Evolutionary conservation across 78 protist species (phyloP), one percentile per base, ranked within the genome.

Genomic region (Chrysochromulina parva): DNA sequence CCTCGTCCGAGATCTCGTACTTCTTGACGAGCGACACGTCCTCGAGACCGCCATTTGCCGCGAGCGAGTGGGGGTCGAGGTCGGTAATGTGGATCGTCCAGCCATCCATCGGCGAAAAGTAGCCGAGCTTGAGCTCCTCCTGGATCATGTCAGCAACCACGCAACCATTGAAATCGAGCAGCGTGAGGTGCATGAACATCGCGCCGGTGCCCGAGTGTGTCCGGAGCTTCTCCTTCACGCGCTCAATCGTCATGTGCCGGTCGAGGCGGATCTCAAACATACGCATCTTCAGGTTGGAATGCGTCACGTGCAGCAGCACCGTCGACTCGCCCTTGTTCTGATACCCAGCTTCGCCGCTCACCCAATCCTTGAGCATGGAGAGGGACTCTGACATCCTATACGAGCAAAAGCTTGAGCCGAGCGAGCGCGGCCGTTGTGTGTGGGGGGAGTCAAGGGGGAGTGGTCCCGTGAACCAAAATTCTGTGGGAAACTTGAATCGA

Each of bases 1-100:
- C 96, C 58, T 91, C 98, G 17, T 97, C 98, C 0, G 97, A 85
- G 80, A 97, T 96, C 57, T 71, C 93, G 74, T 84, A 94, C n/a
- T n/a, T 60, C 84, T 91, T 59, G 50, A 90, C 92, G 52, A 87
- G 90, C 10, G 80, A 24, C 7, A 93, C 92, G 88, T 97, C 96
- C 81, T 92, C 91, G 48, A 93, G 90, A 0, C 53, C 62, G 1
- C 90, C 92, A 2, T 91, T 88, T 1, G 78, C 89, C 5, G 85
- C 19, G 84, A 82, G 69, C 24, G 97, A 96, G 57, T 94, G 93
- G 0, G 90, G 90, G 91, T 96, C 97, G 48, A 94, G 80, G 60
- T 86, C 80, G 2, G 66, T 59, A 9, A 55, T 59, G 60, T 84
- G 71, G 16, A 54, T 5, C 52, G 26, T 91, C 73, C 53, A 96